Percentiles rank a stretch among this genome's conserved stretches.
These are phyloP conservation scores for Russula sp. DNA, from an alignment of 768 basidiomycete genomes.

Conservation along the genomic window DNA sequence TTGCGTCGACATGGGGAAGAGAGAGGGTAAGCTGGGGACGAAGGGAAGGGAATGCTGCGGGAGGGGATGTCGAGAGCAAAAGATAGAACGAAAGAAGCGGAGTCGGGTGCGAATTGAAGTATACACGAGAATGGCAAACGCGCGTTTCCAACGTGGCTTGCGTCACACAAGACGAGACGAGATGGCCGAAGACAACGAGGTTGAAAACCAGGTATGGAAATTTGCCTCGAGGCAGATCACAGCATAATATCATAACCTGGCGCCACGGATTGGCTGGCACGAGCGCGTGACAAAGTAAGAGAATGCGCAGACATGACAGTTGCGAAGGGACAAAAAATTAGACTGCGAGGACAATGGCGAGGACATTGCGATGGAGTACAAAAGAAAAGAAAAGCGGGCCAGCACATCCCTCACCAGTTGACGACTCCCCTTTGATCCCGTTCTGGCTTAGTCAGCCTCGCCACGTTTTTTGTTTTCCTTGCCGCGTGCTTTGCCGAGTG, in stretches of 20 bases:
- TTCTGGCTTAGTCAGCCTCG: slow-evolving; percentile 8
- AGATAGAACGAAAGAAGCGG: slow-evolving; percentile 26
- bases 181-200: slow-evolving; percentile 31
- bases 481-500: background rate
- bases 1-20: slow-evolving; percentile 29
- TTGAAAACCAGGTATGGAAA: slow-evolving; percentile 29
- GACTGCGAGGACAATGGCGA: slow-evolving; percentile 1
- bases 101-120: slow-evolving; percentile 29
- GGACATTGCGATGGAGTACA: background rate
- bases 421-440: background rate
- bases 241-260: slow-evolving; percentile 25
- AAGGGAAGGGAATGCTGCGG: slow-evolving; percentile 6
- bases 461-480: slow-evolving; percentile 3
- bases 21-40: slow-evolving; percentile 8
- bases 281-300: slow-evolving; percentile 7
- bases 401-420: too few species aligned
- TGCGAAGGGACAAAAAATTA: slow-evolving; percentile 6
- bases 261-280: slow-evolving; percentile 24
- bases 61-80: slow-evolving; percentile 23
- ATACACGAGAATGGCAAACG: slow-evolving; percentile 29
- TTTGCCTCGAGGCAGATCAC: slow-evolving; percentile 32
- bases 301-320: slow-evolving; percentile 3
- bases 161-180: slow-evolving; percentile 27
- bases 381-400: background rate
- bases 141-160: slow-evolving; percentile 33